phyloP scores from a whole-genome alignment of 345 rosid species.

The Eucalyptus globulus region DNA sequence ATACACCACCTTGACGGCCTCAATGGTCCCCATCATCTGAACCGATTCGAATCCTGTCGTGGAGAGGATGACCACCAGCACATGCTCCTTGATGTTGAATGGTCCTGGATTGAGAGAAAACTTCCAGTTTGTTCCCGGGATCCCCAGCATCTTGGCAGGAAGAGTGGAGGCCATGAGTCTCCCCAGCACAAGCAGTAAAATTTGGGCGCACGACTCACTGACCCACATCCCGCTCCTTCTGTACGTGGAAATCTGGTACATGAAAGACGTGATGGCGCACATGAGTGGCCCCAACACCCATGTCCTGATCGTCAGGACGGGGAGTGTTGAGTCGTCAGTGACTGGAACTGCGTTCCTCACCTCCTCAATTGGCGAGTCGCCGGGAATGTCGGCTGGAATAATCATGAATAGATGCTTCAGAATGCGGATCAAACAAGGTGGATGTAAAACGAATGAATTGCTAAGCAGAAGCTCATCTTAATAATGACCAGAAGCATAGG shows the following conservation, averaged over 20 bases:
- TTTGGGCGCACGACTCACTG: conserved; percentile 18
- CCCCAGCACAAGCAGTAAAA: conserved; percentile 25
- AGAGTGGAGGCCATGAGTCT: conserved; percentile 26
- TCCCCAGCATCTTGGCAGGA: neutral
- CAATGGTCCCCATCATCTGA: neutral
- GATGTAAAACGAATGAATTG: neutral
- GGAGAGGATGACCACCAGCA: conserved; percentile 24
- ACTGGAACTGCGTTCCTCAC: conserved; percentile 26
- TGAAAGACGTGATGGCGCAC: conserved; percentile 11
- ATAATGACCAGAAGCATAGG: neutral
- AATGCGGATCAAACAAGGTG: neutral
- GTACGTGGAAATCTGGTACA: conserved; percentile 25
- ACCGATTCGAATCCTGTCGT: conserved; percentile 7
- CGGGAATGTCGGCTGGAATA: neutral
- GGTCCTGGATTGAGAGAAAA: conserved; percentile 50
- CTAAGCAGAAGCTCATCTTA: neutral
- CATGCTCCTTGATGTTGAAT: conserved; percentile 36
- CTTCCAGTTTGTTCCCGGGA: conserved; percentile 24
- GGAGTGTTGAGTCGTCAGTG: conserved; percentile 15
- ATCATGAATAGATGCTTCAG: neutral
- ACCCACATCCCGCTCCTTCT: conserved; percentile 12
- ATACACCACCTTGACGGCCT: conserved; percentile 20
- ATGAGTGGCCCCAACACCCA: conserved; percentile 25
- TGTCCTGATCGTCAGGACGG: conserved; percentile 25
- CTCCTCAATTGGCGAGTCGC: conserved; percentile 17